Evolutionary conservation across 148 eudicot species (phyloP).

Genomic region (Diospyros lotus): DNA sequence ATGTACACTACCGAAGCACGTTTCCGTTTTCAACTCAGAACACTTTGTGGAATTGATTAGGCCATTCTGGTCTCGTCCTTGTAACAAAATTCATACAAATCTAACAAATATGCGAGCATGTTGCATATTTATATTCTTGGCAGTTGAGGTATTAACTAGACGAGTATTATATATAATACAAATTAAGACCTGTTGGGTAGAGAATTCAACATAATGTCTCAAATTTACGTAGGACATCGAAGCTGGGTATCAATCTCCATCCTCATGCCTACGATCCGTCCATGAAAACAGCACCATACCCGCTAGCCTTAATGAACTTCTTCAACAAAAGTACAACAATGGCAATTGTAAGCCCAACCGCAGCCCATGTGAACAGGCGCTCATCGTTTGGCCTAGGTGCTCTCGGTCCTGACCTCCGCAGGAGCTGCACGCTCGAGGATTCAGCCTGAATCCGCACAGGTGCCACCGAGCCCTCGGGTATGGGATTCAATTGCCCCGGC

Average conservation of each 20-base stretch:
- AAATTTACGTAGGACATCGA: neutral
- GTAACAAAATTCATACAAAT: too few species aligned
- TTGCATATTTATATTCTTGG: neutral
- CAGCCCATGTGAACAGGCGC: constrained; percentile 85
- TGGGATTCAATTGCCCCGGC: constrained; percentile 29
- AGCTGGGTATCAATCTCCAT: neutral
- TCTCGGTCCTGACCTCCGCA: constrained; percentile 31
- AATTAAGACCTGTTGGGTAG: constrained; percentile 1
- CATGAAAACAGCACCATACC: constrained; percentile 71
- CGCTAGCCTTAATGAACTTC: constrained; percentile 82
- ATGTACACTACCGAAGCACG: too few species aligned
- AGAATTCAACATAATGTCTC: constrained; percentile 5
- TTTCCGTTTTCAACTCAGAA: too few species aligned
- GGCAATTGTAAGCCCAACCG: constrained; percentile 81
- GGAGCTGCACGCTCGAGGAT: constrained; percentile 28
- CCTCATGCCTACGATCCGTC: constrained; percentile 50
- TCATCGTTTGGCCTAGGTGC: constrained; percentile 57
- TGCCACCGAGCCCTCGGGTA: constrained; percentile 23
- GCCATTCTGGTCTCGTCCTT: too few species aligned
- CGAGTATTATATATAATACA: neutral
- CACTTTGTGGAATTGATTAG: too few species aligned
- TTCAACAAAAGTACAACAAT: constrained; percentile 68
- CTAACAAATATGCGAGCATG: too few species aligned
- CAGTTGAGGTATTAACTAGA: neutral
- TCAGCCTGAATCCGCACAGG: constrained; percentile 30